A percentile compares a stretch with the other conserved stretches of the same genome.
Evolutionary conservation across 2,329 filamentous ascomycete species (phyloP).

Genomic region (Colletotrichum kahawae): DNA sequence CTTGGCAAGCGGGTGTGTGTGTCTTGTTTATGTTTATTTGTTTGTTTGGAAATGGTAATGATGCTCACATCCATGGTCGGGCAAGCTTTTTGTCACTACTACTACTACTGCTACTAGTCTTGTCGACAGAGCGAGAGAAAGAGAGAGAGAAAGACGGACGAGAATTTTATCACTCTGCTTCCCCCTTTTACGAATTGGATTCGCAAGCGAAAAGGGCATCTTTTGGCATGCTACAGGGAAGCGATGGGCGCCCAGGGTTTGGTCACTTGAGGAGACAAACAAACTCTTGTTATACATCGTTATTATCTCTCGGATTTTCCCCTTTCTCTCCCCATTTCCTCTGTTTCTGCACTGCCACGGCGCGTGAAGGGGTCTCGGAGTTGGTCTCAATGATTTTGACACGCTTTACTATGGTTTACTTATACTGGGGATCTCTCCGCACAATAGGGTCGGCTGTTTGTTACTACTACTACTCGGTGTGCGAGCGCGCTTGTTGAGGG

Average conservation of each 20-base stretch:
- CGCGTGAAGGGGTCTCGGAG: neutral
- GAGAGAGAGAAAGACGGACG: neutral
- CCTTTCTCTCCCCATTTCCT: neutral
- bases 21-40: constrained; percentile 10
- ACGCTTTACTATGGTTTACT: neutral
- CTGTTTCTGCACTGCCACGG: neutral
- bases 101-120: neutral
- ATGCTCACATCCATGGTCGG: neutral
- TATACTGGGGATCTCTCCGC: neutral
- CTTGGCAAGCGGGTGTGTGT: constrained; percentile 16
- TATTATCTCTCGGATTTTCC: neutral
- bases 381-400: neutral
- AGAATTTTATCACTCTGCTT: neutral
- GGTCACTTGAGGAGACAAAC: neutral
- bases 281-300: constrained; percentile 9
- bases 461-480: neutral
- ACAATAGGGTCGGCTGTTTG: neutral
- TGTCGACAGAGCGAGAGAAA: neutral
- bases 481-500: neutral
- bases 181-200: constrained; percentile 1
- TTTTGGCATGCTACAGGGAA: constrained; percentile 2
- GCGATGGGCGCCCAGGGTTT: constrained; percentile 4
- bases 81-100: neutral
- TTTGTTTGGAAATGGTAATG: constrained; percentile 14
- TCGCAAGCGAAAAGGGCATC: constrained; percentile 10